These are phyloP conservation scores for Wallemia hederae DNA, from an alignment of 1,284 basidiomycete genomes.

Conservation along the genomic window DNA sequence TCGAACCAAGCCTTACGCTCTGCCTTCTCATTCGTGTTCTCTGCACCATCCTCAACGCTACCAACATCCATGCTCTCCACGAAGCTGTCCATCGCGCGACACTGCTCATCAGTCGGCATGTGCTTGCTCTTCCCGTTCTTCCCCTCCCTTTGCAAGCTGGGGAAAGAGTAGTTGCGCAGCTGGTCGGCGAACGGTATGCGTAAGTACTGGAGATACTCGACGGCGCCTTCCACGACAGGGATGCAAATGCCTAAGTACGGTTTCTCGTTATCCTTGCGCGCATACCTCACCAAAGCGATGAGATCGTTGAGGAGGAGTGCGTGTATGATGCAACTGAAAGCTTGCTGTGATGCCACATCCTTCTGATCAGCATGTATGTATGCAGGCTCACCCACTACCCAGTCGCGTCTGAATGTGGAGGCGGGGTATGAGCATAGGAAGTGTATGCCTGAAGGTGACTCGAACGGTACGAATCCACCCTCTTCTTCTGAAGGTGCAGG, in stretches of 20 bases:
- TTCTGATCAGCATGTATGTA: not conserved
- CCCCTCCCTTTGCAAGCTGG: slow-evolving; percentile 46
- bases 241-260: not conserved
- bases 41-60: slow-evolving; percentile 10
- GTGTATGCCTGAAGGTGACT: slow-evolving; percentile 53
- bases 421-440: slow-evolving; percentile 51
- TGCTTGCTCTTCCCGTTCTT: slow-evolving; percentile 40
- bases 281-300: not conserved
- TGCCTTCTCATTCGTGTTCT: slow-evolving; percentile 35
- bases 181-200: slow-evolving; percentile 73
- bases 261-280: not conserved
- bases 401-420: not conserved
- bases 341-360: not conserved
- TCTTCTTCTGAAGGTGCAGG: slow-evolving; percentile 35
- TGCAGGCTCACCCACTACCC: not conserved
- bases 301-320: not conserved
- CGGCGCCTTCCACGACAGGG: not conserved
- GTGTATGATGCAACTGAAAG: not conserved
- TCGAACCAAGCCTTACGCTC: slow-evolving; percentile 44
- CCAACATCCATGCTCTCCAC: slow-evolving; percentile 67
- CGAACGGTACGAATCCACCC: slow-evolving; percentile 37
- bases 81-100: slow-evolving; percentile 51
- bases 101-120: slow-evolving; percentile 49
- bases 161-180: slow-evolving; percentile 55
- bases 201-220: not conserved